Evolutionary conservation across 192 early-diverging fungal genomes (phyloP), one percentile per base, ranked within the genome.

Genomic region (Piromyces finnis): DNA sequence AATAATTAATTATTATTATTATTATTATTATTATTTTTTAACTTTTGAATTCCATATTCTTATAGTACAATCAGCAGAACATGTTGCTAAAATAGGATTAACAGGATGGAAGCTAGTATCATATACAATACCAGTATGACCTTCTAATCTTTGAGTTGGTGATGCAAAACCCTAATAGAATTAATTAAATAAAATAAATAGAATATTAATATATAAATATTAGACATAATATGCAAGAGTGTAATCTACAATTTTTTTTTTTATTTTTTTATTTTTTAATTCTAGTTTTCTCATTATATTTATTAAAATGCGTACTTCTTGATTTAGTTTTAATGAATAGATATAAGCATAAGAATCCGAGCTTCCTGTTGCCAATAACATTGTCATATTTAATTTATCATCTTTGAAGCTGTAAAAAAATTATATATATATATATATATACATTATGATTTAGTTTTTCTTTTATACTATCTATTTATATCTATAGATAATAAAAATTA

Each of bases 111-210:
- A 97, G 39, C 94, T 90, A 26, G 94, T 93, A 1, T 93, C 92
- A 86, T 98, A 98, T 4, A 98, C 96, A 77, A 94, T 88, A 81
- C 97, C 95, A 17, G 94, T 94, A 80, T 98, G 96, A 11, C 96
- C 96, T 84, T 95, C 94, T 59, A 97, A 85, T 77, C 92, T 86
- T 82, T 98, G 96, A 39, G 82, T 27, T 29, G 89, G 78, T 77
- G 87, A 85, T 15, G 22, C 6, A 51, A 22, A 51, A 14, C 41
- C 41, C 41, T 51, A n/a, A 22, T 51, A 51, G 5, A 22, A 51
- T 51, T 2, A 4, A 51, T 14, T 17, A 5, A 22, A 51, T 22
- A n/a, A n/a, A n/a, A n/a, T n/a, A n/a, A 22, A 22, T 51, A 22
- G 5, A 51, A 51, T 14, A 22, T 51, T 22, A 51, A 14, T 51